These are phyloP conservation scores for Fusarium ramigenum DNA, from an alignment of 2,329 filamentous ascomycete species.

Conservation along the genomic window DNA sequence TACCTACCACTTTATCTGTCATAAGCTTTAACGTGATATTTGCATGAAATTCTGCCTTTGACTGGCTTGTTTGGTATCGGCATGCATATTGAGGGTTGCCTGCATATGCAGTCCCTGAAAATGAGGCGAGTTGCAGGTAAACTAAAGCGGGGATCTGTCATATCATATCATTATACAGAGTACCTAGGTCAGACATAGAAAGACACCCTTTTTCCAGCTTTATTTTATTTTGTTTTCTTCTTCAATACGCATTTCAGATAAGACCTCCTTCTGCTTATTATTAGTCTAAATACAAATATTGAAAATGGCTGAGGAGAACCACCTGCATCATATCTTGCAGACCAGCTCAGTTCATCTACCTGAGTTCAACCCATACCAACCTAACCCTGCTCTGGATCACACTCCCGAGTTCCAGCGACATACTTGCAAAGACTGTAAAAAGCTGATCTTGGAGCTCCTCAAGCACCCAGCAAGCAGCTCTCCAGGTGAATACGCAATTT, in stretches of 20 bases:
- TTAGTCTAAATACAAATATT: background rate
- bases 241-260: background rate
- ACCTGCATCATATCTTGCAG: background rate
- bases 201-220: too few relatives aligned
- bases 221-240: too few relatives aligned
- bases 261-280: background rate
- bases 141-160: background rate
- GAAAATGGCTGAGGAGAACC: background rate
- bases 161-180: background rate
- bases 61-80: background rate
- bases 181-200: too few relatives aligned
- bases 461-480: accelerated
- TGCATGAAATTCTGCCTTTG: background rate
- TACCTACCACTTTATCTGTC: background rate
- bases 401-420: background rate
- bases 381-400: background rate
- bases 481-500: background rate
- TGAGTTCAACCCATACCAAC: accelerated
- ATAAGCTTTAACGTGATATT: accelerated
- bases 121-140: background rate
- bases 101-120: background rate
- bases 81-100: background rate
- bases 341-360: background rate
- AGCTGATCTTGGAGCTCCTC: background rate
- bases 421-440: background rate